These are phyloP conservation scores for Kwoniella pini DNA, from an alignment of 768 basidiomycete species.

Conservation along the genomic window DNA sequence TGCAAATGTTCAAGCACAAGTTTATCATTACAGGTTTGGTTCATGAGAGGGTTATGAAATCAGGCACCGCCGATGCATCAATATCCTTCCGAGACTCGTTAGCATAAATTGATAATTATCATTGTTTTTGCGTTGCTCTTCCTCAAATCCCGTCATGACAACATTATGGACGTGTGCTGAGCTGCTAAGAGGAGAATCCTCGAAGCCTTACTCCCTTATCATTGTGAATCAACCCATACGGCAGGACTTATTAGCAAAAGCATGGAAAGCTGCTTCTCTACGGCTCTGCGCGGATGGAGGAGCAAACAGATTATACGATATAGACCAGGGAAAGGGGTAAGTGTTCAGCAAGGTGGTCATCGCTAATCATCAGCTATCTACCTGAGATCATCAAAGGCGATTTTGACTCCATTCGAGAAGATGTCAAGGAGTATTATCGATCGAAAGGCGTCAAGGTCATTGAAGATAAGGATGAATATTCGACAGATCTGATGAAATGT, in stretches of 20 bases:
- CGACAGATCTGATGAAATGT: conserved; percentile 98
- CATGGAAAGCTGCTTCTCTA: conserved; percentile 55
- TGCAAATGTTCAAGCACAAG: no score
- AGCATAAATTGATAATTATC: no score
- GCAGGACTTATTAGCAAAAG: conserved; percentile 61
- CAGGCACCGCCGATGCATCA: no score
- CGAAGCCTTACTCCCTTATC: conserved; percentile 59
- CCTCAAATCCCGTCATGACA: neutral
- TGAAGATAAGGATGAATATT: conserved; percentile 70
- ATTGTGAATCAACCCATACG: conserved; percentile 87
- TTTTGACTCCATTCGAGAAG: conserved; percentile 77
- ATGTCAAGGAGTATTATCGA: conserved; percentile 71
- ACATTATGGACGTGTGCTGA: conserved; percentile 14
- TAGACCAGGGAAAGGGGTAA: conserved; percentile 40
- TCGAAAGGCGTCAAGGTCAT: conserved; percentile 65
- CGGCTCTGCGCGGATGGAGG: conserved; percentile 83
- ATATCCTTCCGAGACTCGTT: no score
- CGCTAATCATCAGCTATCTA: conserved; percentile 60
- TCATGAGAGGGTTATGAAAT: no score
- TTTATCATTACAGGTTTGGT: no score
- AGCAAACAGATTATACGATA: conserved; percentile 77
- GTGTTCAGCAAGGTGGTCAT: neutral
- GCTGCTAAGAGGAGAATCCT: conserved; percentile 16
- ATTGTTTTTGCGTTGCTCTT: no score
- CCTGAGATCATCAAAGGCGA: conserved; percentile 93